These are phyloP conservation scores for Ploettnerulaceae sp. DNA, from an alignment of 2,329 filamentous ascomycete species.

Conservation along the genomic window DNA sequence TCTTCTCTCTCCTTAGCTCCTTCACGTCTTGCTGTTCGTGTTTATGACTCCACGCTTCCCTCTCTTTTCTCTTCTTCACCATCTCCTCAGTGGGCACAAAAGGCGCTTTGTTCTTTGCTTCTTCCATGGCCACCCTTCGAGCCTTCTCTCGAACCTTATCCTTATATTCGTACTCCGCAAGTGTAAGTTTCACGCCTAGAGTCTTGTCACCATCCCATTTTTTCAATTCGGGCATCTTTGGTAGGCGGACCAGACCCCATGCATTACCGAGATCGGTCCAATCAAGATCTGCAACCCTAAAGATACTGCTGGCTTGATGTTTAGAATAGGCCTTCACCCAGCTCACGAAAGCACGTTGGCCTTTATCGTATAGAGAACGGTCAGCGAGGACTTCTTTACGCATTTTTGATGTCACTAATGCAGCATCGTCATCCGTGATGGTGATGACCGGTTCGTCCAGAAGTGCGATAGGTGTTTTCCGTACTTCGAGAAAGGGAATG, in stretches of 20 bases:
- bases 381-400: conserved; percentile 51
- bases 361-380: conserved; percentile 68
- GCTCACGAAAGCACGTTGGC: conserved; percentile 85
- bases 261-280: conserved; percentile 77
- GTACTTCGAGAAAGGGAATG: conserved; percentile 76
- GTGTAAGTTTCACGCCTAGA: conserved; percentile 59
- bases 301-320: conserved; percentile 87
- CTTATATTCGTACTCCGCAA: conserved; percentile 64
- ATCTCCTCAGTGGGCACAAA: conserved; percentile 39
- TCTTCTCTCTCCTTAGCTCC: conserved; percentile 58
- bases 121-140: conserved; percentile 51
- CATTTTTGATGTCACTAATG: conserved; percentile 52
- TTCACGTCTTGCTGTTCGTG: conserved; percentile 60
- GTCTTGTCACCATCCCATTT: conserved; percentile 64
- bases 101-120: conserved; percentile 41
- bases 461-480: conserved; percentile 74
- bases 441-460: conserved; percentile 53
- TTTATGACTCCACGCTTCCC: conserved; percentile 70
- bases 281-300: conserved; percentile 73
- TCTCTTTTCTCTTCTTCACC: conserved; percentile 53
- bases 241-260: conserved; percentile 82
- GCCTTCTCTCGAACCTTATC: conserved; percentile 67
- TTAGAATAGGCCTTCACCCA: conserved; percentile 91
- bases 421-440: conserved; percentile 58
- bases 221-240: conserved; percentile 88